These are phyloP conservation scores for Hypoxylon rubiginosum DNA, from an alignment of 2,329 filamentous ascomycete genomes.

Conservation along the genomic window DNA sequence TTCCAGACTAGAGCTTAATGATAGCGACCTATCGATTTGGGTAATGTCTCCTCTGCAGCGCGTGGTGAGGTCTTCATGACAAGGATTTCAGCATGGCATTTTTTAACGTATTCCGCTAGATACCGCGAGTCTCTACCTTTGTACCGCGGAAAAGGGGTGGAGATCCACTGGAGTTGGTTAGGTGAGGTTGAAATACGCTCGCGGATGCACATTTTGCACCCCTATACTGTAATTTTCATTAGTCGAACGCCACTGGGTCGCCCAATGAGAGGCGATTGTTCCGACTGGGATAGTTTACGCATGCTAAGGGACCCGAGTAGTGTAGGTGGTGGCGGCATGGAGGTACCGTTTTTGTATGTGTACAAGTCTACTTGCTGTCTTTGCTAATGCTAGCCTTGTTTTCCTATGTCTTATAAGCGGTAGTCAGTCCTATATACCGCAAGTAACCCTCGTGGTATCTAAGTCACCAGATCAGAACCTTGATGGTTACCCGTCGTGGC, in stretches of 20 bases:
- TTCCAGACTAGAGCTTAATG: conserved; percentile 1
- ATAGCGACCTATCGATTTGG: background rate
- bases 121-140: background rate
- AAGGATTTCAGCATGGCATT: background rate
- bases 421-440: no score
- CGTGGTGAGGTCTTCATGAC: background rate
- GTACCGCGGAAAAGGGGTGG: no score
- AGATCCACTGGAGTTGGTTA: background rate
- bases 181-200: no score
- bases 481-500: no score
- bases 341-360: background rate
- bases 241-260: background rate
- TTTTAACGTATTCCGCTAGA: background rate
- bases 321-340: background rate
- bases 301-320: background rate
- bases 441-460: no score
- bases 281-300: background rate
- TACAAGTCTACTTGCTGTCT: background rate
- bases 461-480: no score
- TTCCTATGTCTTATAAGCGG: no score
- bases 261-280: background rate
- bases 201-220: no score
- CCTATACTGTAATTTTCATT: background rate
- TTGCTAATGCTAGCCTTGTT: no score
- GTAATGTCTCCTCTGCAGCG: background rate